Evolutionary conservation across 768 basidiomycete genomes (phyloP).

Genomic region (Tephrocybe rancida): DNA sequence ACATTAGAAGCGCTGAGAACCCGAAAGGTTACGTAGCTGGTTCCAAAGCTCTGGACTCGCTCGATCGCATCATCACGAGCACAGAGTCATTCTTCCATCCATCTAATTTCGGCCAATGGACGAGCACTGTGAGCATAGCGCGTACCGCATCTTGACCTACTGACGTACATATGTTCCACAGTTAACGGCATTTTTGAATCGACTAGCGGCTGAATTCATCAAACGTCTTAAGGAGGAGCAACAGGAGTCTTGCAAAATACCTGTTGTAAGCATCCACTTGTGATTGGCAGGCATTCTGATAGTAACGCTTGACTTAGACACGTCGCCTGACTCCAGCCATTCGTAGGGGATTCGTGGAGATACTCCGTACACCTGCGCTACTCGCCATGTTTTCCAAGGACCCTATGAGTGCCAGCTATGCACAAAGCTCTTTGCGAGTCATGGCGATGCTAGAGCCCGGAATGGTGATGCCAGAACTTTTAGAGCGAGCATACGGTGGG

Average conservation of each 20-base stretch:
- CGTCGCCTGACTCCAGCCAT: slow-evolving; percentile 82
- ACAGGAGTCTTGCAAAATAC: slow-evolving; percentile 75
- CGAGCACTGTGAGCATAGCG: slow-evolving; percentile 48
- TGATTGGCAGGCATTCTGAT: neutral
- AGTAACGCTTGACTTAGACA: slow-evolving; percentile 38
- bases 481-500: slow-evolving; percentile 90
- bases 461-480: slow-evolving; percentile 86
- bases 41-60: slow-evolving; percentile 83
- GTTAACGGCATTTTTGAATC: slow-evolving; percentile 75
- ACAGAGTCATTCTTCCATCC: slow-evolving; percentile 97
- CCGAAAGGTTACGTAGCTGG: slow-evolving; percentile 72
- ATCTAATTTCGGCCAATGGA: slow-evolving; percentile 88
- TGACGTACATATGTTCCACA: slow-evolving; percentile 24
- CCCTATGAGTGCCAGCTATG: slow-evolving; percentile 73
- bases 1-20: slow-evolving; percentile 46
- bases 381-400: slow-evolving; percentile 93
- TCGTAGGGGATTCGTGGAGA: slow-evolving; percentile 78
- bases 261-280: slow-evolving; percentile 46
- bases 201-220: slow-evolving; percentile 72
- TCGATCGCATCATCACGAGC: slow-evolving; percentile 87
- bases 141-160: neutral
- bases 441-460: slow-evolving; percentile 82
- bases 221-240: slow-evolving; percentile 84
- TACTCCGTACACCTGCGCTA: slow-evolving; percentile 83
- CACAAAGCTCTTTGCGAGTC: slow-evolving; percentile 77